These are phyloP conservation scores for Postia placenta DNA, from an alignment of 768 basidiomycete genomes.

Conservation along the genomic window DNA sequence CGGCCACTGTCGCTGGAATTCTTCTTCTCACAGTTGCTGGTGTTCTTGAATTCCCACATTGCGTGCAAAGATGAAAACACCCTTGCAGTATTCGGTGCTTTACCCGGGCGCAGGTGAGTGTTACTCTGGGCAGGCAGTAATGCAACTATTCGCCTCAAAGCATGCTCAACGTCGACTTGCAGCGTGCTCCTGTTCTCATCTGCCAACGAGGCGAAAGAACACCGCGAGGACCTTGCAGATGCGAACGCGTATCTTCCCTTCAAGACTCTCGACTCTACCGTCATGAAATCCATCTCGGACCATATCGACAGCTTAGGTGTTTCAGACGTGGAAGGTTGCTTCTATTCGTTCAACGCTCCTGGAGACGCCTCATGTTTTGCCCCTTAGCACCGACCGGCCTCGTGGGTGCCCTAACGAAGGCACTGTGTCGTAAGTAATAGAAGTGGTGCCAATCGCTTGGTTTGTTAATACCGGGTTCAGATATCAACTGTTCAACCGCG, in stretches of 20 bases:
- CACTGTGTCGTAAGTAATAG: constrained; percentile 70
- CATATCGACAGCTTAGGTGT: constrained; percentile 52
- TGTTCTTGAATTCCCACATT: constrained; percentile 90
- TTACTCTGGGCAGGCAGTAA: not conserved
- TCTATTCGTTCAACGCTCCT: constrained; percentile 6
- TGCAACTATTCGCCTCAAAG: not conserved
- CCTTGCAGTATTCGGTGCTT: constrained; percentile 86
- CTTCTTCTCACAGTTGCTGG: constrained; percentile 82
- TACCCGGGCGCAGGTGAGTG: constrained; percentile 72
- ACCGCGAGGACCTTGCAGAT: constrained; percentile 41
- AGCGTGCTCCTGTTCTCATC: constrained; percentile 80
- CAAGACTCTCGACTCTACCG: constrained; percentile 61
- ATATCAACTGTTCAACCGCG: constrained; percentile 53
- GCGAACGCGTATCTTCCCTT: constrained; percentile 85
- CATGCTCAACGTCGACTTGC: constrained; percentile 1
- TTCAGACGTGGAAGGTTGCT: constrained; percentile 44
- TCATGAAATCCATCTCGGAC: constrained; percentile 54
- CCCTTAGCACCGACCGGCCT: constrained; percentile 56
- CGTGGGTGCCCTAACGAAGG: constrained; percentile 87
- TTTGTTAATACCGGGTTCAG: constrained; percentile 36
- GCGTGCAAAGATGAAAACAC: constrained; percentile 89
- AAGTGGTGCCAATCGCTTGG: not conserved
- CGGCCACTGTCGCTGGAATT: constrained; percentile 56
- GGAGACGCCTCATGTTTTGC: not conserved
- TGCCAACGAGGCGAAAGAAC: constrained; percentile 37